Evolutionary conservation across 2,329 filamentous ascomycete genomes (phyloP), one percentile per base, ranked within the genome.

Genomic region (Cladosporium sp.): DNA sequence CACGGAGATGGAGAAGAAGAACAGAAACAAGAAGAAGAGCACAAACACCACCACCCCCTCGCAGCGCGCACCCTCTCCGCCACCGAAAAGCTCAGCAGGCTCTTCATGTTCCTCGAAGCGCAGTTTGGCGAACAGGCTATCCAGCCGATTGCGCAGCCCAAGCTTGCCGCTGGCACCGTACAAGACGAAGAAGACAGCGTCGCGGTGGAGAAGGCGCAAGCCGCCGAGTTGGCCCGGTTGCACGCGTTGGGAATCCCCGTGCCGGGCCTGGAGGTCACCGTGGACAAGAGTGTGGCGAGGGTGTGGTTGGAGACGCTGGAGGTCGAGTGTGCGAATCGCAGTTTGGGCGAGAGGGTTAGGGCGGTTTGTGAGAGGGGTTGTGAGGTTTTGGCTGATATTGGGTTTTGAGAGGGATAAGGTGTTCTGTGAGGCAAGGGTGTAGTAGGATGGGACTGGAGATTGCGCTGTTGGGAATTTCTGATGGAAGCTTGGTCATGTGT

Each of bases 81-180:
- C 0, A 77, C 85, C 39, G 89, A 95, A 60, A 86, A 89, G 36
- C 83, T 97, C 36, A 82, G 86, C 56, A 85, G 92, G 29, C 82
- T 99, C 17, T 86, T 95, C 71, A 88, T 96, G 83, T 96, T 99
- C 74, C 84, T 99, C 12, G 93, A 99, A 74, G 88, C 91, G 2
- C 93, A 99, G 68, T 99, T 99, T 65, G 93, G 93, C 55, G 77
- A 82, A 27, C 85, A 93, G 56, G 85, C 89, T 53, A 84, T 97
- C 51, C 77, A 80, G 0, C 90, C 92, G 4, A 87, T 97, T 58
- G 79, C 84, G 18, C 73, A 63, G 73, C 89, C 73, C 53, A 80
- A 83, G 67, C 73, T 75, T 0, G 20, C 39, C 7, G 52, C 54
- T 4, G 48, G 43, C 3, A 53, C 39, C 13, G 55, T 40, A 3